phyloP scores from a whole-genome alignment of 23 red algal genomes.

The Gracilaria gracilis region DNA sequence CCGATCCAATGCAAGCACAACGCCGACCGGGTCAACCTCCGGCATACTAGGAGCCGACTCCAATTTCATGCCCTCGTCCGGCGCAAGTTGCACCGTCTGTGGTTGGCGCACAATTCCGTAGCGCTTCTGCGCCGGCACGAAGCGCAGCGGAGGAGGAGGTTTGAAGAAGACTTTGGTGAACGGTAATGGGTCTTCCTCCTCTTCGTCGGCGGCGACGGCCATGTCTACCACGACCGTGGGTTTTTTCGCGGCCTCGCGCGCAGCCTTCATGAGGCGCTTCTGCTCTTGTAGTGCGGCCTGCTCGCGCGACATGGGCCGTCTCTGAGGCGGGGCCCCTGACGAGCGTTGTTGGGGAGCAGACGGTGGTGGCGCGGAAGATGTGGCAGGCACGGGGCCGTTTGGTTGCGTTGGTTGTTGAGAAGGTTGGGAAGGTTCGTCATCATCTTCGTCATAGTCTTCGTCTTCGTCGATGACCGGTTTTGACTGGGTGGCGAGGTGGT shows the following conservation, averaged over 20 bases:
- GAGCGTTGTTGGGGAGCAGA: background rate
- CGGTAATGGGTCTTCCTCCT: slow-evolving; percentile 40
- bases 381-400: background rate
- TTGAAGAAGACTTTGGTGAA: slow-evolving; percentile 51
- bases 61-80: slow-evolving; percentile 43
- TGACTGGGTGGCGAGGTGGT: slow-evolving; percentile 16
- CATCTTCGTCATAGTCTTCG: slow-evolving; percentile 60
- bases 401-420: background rate
- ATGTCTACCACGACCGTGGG: background rate
- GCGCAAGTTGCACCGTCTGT: slow-evolving; percentile 5
- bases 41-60: slow-evolving; percentile 9
- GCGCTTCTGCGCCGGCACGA: slow-evolving; percentile 28
- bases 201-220: slow-evolving; percentile 35
- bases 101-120: slow-evolving; percentile 40
- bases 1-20: slow-evolving; percentile 44
- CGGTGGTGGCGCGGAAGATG: background rate
- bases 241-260: slow-evolving; percentile 32
- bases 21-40: slow-evolving; percentile 34
- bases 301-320: background rate
- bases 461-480: slow-evolving; percentile 36
- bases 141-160: slow-evolving; percentile 27
- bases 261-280: slow-evolving; percentile 40
- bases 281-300: slow-evolving; percentile 35
- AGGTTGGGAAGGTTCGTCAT: slow-evolving; percentile 35
- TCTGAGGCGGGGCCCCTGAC: background rate